Evolutionary conservation across 768 basidiomycete species (phyloP).

Genomic region (Pulveroboletus sp.): DNA sequence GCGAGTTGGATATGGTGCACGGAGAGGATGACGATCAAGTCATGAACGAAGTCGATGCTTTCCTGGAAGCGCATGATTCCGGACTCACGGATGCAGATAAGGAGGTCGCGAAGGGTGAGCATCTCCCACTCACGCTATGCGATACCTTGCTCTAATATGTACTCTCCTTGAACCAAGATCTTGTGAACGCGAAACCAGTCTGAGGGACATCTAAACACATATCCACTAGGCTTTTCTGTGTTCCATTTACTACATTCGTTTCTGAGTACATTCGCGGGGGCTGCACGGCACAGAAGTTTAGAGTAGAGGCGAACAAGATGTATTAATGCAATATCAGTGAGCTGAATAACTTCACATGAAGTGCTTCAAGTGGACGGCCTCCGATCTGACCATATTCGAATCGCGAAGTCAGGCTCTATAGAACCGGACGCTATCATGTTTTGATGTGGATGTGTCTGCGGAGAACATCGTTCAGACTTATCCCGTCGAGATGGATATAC

Average conservation of each 20-base stretch:
- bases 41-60: constrained; percentile 94
- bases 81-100: constrained; percentile 78
- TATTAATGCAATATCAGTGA: constrained; percentile 7
- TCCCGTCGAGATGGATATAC: constrained; percentile 12
- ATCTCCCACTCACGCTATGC: neutral
- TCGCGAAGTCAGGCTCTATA: constrained; percentile 75
- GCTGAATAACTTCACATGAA: neutral
- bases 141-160: neutral
- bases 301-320: constrained; percentile 1
- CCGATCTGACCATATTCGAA: constrained; percentile 77
- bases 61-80: constrained; percentile 90
- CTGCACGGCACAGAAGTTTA: constrained; percentile 3
- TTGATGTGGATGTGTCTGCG: constrained; percentile 76
- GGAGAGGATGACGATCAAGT: constrained; percentile 68
- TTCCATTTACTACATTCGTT: constrained; percentile 10
- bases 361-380: constrained; percentile 14
- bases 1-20: constrained; percentile 50
- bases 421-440: constrained; percentile 87
- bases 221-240: constrained; percentile 3
- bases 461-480: neutral
- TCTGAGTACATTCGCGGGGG: constrained; percentile 6
- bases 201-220: constrained; percentile 2
- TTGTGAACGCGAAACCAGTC: constrained; percentile 57
- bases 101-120: constrained; percentile 68
- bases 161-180: constrained; percentile 35